Conservation (phyloP, 2,329 filamentous ascomycete species). For the Salinomyces thailandicus region DNA sequence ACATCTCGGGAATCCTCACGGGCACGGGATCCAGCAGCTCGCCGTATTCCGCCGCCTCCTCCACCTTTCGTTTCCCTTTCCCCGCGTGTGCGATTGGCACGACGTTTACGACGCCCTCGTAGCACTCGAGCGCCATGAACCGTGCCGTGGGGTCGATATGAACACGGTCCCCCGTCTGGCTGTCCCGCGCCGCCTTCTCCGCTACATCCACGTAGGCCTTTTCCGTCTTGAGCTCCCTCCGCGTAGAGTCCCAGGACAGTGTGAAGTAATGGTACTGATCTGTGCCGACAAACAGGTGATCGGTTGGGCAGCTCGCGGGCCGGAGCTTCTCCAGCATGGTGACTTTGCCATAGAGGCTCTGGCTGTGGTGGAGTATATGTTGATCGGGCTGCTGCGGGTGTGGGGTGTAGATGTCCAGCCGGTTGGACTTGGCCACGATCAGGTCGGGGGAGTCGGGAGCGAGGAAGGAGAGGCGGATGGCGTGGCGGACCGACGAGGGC, state of each 20-base stretch:
- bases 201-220: conserved; percentile 50
- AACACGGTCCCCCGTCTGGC: conserved; percentile 72
- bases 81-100: conserved; percentile 48
- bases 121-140: conserved; percentile 57
- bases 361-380: conserved; percentile 55
- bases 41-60: conserved; percentile 39
- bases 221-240: conserved; percentile 44
- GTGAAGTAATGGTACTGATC: conserved; percentile 88
- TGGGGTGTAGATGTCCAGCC: conserved; percentile 67
- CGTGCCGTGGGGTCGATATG: conserved; percentile 69
- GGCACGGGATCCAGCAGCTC: conserved; percentile 52
- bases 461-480: conserved; percentile 68
- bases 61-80: conserved; percentile 35
- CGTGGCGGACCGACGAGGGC: conserved; percentile 84
- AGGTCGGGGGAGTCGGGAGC: conserved; percentile 66
- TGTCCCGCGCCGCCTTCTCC: conserved; percentile 56
- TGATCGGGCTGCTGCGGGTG: conserved; percentile 43
- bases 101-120: conserved; percentile 57
- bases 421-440: conserved; percentile 76
- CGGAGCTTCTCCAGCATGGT: conserved; percentile 73
- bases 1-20: conserved; percentile 55
- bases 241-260: conserved; percentile 62
- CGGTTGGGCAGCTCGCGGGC: conserved; percentile 61
- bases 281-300: conserved; percentile 87
- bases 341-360: conserved; percentile 72